A percentile compares a stretch with the other conserved stretches of the same genome.
Conservation (phyloP, 257 asterid species). For the Capsicum rhomboideum region DNA sequence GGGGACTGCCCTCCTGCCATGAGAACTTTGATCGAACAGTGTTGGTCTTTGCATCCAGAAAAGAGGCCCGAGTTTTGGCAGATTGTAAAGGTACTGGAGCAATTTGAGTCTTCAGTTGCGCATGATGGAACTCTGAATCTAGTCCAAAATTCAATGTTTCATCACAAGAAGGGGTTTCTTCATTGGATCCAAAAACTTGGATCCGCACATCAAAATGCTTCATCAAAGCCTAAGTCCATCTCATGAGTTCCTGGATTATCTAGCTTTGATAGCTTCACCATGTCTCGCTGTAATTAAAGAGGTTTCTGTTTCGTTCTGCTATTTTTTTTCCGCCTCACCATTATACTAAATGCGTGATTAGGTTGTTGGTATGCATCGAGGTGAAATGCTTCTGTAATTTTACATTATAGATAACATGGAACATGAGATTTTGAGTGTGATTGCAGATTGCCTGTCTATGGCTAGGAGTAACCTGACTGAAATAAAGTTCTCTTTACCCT, state of each 20-base stretch:
- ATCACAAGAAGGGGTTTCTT: conserved; percentile 21
- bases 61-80: conserved; percentile 46
- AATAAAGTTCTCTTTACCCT: background rate
- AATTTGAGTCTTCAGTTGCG: conserved; percentile 28
- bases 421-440: conserved; percentile 4
- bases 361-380: conserved; percentile 5
- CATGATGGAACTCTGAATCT: conserved; percentile 35
- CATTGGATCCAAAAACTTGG: conserved; percentile 49
- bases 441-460: background rate
- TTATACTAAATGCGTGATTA: conserved; percentile 13
- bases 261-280: conserved; percentile 10
- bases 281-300: conserved; percentile 7
- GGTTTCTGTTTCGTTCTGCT: conserved; percentile 9
- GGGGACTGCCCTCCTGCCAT: conserved; percentile 22
- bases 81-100: conserved; percentile 31
- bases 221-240: conserved; percentile 24
- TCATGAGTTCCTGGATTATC: conserved; percentile 12
- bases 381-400: conserved; percentile 5
- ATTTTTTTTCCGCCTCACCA: background rate
- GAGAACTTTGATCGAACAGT: conserved; percentile 33
- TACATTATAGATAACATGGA: conserved; percentile 9
- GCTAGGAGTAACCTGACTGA: background rate
- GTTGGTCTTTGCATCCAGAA: conserved; percentile 38
- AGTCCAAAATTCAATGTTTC: conserved; percentile 13
- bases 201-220: conserved; percentile 20